Percentiles rank a stretch among this genome's conserved stretches.
Evolutionary conservation across 768 basidiomycete genomes (phyloP).

Genomic region (Boletus rubroflammeus): DNA sequence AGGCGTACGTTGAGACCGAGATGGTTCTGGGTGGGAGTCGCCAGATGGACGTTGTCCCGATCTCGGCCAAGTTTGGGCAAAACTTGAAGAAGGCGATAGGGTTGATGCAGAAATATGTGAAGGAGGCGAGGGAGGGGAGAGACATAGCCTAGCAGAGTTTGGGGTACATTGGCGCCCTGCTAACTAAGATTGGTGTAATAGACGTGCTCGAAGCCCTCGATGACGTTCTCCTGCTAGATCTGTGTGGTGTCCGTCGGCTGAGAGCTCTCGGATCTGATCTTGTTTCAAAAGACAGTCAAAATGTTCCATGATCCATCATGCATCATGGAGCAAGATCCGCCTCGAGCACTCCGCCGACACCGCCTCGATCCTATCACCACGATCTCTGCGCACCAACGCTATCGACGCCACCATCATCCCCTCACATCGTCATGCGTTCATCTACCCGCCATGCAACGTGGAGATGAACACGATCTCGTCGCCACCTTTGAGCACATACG

Average conservation of each 20-base stretch:
- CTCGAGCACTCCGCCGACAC: not conserved
- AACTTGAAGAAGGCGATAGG: conserved; percentile 71
- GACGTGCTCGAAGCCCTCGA: not conserved
- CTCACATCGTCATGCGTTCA: not conserved
- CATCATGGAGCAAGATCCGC: not conserved
- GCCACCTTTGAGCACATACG: conserved; percentile 68
- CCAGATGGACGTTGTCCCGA: conserved; percentile 66
- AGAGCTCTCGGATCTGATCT: not conserved
- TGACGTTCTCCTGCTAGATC: not conserved
- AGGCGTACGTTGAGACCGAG: conserved; percentile 50
- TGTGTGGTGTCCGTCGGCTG: not conserved
- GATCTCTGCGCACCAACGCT: not conserved
- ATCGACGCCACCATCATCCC: too few relatives aligned
- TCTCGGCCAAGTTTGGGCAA: conserved; percentile 83
- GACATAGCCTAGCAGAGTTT: not conserved
- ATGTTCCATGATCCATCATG: not conserved
- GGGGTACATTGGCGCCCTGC: not conserved
- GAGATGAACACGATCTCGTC: conserved; percentile 98
- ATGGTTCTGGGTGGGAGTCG: conserved; percentile 33
- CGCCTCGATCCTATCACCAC: not conserved
- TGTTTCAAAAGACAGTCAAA: not conserved
- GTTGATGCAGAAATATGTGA: conserved; percentile 65
- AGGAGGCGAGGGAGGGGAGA: conserved; percentile 36
- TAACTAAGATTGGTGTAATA: not conserved
- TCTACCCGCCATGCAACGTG: conserved; percentile 71